A percentile compares a stretch with the other conserved stretches of the same genome.
These are phyloP conservation scores for Barnettozyma californica DNA, from an alignment of 805 yeast species.

Conservation along the genomic window DNA sequence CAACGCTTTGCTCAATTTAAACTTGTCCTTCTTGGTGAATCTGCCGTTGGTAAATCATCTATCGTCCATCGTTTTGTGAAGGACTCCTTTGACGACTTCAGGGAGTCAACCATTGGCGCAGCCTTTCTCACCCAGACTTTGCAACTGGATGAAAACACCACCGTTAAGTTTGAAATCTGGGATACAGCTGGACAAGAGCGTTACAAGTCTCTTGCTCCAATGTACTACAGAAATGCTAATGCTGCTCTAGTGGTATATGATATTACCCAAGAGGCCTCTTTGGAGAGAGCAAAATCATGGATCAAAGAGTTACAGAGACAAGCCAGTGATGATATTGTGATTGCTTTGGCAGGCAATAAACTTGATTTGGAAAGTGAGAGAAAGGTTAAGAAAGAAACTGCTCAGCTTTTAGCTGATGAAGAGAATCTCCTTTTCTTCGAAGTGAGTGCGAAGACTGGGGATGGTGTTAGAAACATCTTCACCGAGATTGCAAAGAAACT, in stretches of 20 bases:
- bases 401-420: slow-evolving; percentile 51
- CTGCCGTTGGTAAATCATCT: slow-evolving; percentile 84
- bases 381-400: slow-evolving; percentile 37
- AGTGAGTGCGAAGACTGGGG: slow-evolving; percentile 56
- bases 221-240: slow-evolving; percentile 77
- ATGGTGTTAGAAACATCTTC: slow-evolving; percentile 43
- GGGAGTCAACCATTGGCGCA: slow-evolving; percentile 97
- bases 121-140: slow-evolving; percentile 87
- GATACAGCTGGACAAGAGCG: slow-evolving; percentile 97
- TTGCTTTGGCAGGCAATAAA: slow-evolving; percentile 76
- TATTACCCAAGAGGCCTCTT: slow-evolving; percentile 59
- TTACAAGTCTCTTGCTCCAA: slow-evolving; percentile 76
- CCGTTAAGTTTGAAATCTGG: slow-evolving; percentile 46
- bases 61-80: slow-evolving; percentile 76
- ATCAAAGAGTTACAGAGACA: slow-evolving; percentile 68
- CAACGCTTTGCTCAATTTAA: slow-evolving; percentile 49
- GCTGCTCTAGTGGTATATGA: slow-evolving; percentile 78
- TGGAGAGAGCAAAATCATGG: slow-evolving; percentile 70
- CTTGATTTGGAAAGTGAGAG: slow-evolving; percentile 52
- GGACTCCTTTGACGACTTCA: slow-evolving; percentile 66
- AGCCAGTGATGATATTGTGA: slow-evolving; percentile 55
- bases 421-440: slow-evolving; percentile 45
- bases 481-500: slow-evolving; percentile 44
- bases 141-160: slow-evolving; percentile 37
- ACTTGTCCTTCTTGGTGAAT: slow-evolving; percentile 54